phyloP scores from a whole-genome alignment of 306 rosid species.

The Carpinus fangiana region DNA sequence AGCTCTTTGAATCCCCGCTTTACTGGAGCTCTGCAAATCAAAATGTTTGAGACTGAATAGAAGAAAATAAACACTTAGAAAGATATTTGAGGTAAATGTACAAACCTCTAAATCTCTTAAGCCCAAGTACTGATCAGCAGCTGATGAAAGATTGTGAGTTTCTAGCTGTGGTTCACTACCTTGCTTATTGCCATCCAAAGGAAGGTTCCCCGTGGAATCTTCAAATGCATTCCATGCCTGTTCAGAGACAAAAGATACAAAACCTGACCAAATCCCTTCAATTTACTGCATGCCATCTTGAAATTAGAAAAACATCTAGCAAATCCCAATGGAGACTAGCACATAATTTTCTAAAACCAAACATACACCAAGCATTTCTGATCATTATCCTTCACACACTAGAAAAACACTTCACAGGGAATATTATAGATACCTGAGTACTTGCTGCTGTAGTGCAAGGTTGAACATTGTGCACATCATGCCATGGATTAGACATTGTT shows the following conservation, averaged over 20 bases:
- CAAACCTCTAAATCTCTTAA: slow-evolving; percentile 53
- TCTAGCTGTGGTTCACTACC: slow-evolving; percentile 33
- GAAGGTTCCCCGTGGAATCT: slow-evolving; percentile 43
- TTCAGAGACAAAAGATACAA: slow-evolving; percentile 36
- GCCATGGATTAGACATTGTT: slow-evolving; percentile 47
- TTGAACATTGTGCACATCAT: slow-evolving; percentile 33
- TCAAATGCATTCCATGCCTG: slow-evolving; percentile 81
- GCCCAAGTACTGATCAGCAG: slow-evolving; percentile 40
- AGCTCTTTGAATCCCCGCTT: slow-evolving; percentile 32
- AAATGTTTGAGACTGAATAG: slow-evolving; percentile 13
- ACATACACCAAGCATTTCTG: not conserved
- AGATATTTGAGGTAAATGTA: slow-evolving; percentile 20
- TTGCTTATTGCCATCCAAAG: slow-evolving; percentile 38
- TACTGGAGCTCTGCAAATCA: slow-evolving; percentile 37
- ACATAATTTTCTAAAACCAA: slow-evolving; percentile 16
- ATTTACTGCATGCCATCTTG: slow-evolving; percentile 16
- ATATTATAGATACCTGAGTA: slow-evolving; percentile 43
- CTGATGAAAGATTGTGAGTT: slow-evolving; percentile 33
- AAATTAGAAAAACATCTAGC: not conserved
- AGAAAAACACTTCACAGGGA: not conserved
- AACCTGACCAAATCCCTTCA: slow-evolving; percentile 27
- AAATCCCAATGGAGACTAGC: not conserved
- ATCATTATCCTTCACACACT: slow-evolving; percentile 9
- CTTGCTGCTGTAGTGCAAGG: slow-evolving; percentile 29
- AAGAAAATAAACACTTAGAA: slow-evolving; percentile 11